Conservation (phyloP, 2,329 filamentous ascomycete species). For the Colletotrichum truncatum region DNA sequence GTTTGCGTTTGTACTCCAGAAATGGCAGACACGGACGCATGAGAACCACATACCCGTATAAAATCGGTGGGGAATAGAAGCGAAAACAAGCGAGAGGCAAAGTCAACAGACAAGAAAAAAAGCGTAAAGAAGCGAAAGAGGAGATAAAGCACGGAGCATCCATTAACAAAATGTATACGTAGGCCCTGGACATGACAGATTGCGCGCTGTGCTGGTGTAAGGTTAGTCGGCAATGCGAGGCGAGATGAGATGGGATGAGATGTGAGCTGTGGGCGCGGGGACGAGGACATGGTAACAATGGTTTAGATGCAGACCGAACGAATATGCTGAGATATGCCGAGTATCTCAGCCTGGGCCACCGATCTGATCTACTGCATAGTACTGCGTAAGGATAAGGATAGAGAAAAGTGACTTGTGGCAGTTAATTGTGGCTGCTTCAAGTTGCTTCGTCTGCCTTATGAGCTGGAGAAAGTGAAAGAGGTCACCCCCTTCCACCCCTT, state of each 20-base stretch:
- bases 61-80: conserved; percentile 4
- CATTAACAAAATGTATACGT: neutral
- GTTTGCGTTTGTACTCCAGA: conserved; percentile 7
- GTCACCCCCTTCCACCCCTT: too few relatives aligned
- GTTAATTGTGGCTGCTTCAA: conserved; percentile 2
- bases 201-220: conserved; percentile 5
- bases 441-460: neutral
- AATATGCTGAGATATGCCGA: neutral
- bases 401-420: too few relatives aligned
- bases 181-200: conserved; percentile 9
- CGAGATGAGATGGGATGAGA: conserved; percentile 12
- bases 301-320: neutral
- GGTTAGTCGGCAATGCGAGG: conserved; percentile 3
- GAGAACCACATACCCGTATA: neutral
- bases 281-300: neutral
- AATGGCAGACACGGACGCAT: conserved; percentile 4
- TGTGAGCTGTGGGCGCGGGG: too few relatives aligned
- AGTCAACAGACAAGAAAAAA: conserved; percentile 12
- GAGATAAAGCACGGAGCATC: neutral
- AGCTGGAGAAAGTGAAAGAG: neutral
- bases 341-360: too few relatives aligned
- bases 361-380: too few relatives aligned
- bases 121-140: neutral
- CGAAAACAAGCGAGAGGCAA: neutral
- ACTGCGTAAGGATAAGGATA: too few relatives aligned